Conservation (phyloP, 2,329 filamentous ascomycete species). For the Aspergillus sp. region DNA sequence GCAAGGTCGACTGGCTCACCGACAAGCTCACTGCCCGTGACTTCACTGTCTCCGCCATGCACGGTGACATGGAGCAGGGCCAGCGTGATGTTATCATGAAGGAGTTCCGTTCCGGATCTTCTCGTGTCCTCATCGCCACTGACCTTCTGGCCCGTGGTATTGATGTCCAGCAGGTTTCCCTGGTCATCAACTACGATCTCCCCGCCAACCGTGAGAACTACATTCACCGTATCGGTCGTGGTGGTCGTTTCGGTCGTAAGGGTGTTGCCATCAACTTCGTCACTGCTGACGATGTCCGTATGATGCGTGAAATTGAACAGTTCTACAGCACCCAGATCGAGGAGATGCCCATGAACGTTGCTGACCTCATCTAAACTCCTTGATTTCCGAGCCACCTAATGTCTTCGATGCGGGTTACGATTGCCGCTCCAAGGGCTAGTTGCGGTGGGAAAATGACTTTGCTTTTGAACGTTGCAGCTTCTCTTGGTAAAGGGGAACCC, state of each 20-base stretch:
- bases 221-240: conserved; percentile 99
- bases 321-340: conserved; percentile 99
- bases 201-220: conserved; percentile 99
- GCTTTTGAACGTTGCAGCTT: conserved; percentile 27
- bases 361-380: conserved; percentile 50
- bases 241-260: conserved; percentile 99
- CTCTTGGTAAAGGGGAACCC: conserved; percentile 30
- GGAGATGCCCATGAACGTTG: conserved; percentile 98
- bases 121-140: conserved; percentile 96
- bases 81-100: conserved; percentile 99
- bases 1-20: conserved; percentile 99
- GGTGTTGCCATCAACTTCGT: conserved; percentile 99
- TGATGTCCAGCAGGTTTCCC: conserved; percentile 98
- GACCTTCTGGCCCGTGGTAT: conserved; percentile 98
- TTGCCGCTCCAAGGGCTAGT: conserved; percentile 30
- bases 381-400: conserved; percentile 28
- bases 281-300: conserved; percentile 96
- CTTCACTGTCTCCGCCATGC: conserved; percentile 99
- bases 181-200: conserved; percentile 99
- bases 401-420: conserved; percentile 38
- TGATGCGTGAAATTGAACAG: conserved; percentile 99
- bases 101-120: conserved; percentile 99
- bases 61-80: conserved; percentile 98
- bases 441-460: conserved; percentile 26
- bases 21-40: conserved; percentile 98